Base-by-base conservation (phyloP, 805 yeast genomes). In the Candida ovalis region DNA sequence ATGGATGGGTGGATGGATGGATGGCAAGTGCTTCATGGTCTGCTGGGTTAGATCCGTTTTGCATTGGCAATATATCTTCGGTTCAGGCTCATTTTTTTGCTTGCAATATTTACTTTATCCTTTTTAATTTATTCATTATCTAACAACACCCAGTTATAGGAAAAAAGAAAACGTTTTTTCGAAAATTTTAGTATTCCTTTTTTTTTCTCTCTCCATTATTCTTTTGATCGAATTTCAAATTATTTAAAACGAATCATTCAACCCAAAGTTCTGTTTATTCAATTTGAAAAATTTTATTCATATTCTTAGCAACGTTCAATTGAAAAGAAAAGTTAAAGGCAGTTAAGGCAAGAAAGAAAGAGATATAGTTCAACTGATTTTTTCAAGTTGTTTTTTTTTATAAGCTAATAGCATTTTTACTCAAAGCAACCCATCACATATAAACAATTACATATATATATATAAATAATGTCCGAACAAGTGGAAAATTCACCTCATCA, bases 381-480 rank as follows among this genome's bases (percentile, higher is more conserved):
- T 15, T 30, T 30, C 15, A 12, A 10, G 15, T 30, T 12, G 17
- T 30, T 30, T 7, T 30, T 7, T 25, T 25, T 10, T 25, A 7
- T 10, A 25, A 25, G 28, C 28, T 7, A 30, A 15, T 17, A 30
- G n/a, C n/a, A n/a, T n/a, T n/a, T 30, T 30, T 12, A 30, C 35
- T 15, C 35, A 30, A 30, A 17, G 35, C 7, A 30, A 30, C 9
- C 35, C 17, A 35, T 35, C 38, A 35, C 28, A 28, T 21, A 27
- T 17, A 15, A 30, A 39, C 50, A 52, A 55, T 57, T 48, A 50
- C 49, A 44, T 43, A 47, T 46, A 55, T 53, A 55, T 57, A 55
- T 44, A 47, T 24, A 44, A 19, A 46, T 42, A 53, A 67, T 66
- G 70, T 61, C 70, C 48, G 67, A 62, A 43, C 62, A 52, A 48